Evolutionary conservation across 2,329 filamentous ascomycete genomes (phyloP).

Genomic region (Xylariaceae sp.): DNA sequence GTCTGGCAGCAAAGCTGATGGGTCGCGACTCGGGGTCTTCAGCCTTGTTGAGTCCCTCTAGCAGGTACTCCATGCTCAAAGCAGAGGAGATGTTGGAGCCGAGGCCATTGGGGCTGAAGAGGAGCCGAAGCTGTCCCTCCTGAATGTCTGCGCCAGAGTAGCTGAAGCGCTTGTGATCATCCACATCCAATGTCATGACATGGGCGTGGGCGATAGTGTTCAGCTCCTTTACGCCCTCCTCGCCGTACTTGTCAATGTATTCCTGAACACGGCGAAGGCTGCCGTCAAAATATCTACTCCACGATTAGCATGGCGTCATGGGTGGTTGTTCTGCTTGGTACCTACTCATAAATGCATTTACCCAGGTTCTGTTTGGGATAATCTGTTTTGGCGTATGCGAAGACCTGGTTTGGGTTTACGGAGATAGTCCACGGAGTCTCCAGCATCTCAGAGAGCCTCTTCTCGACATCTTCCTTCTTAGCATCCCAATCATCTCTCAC

Average conservation of each 20-base stretch:
- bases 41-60: slow-evolving; percentile 44
- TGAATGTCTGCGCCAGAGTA: slow-evolving; percentile 44
- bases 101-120: slow-evolving; percentile 41
- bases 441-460: slow-evolving; percentile 41
- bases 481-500: slow-evolving; percentile 51
- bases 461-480: slow-evolving; percentile 42
- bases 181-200: slow-evolving; percentile 43
- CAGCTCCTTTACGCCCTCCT: slow-evolving; percentile 41
- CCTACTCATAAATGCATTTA: slow-evolving; percentile 40
- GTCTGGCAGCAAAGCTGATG: slow-evolving; percentile 42
- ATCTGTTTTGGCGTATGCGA: slow-evolving; percentile 40
- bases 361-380: slow-evolving; percentile 32
- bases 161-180: slow-evolving; percentile 37
- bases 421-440: slow-evolving; percentile 49
- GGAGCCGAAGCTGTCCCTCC: slow-evolving; percentile 44
- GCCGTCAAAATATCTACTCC: slow-evolving; percentile 41
- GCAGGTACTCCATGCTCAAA: slow-evolving; percentile 34
- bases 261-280: slow-evolving; percentile 39
- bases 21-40: slow-evolving; percentile 26
- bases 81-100: slow-evolving; percentile 43
- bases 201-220: slow-evolving; percentile 44
- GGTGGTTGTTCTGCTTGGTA: background rate
- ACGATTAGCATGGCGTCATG: background rate
- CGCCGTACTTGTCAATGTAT: slow-evolving; percentile 35
- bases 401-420: slow-evolving; percentile 44